phyloP scores from a whole-genome alignment of 1,284 basidiomycete species.

The Paramarasmius palmivorus region DNA sequence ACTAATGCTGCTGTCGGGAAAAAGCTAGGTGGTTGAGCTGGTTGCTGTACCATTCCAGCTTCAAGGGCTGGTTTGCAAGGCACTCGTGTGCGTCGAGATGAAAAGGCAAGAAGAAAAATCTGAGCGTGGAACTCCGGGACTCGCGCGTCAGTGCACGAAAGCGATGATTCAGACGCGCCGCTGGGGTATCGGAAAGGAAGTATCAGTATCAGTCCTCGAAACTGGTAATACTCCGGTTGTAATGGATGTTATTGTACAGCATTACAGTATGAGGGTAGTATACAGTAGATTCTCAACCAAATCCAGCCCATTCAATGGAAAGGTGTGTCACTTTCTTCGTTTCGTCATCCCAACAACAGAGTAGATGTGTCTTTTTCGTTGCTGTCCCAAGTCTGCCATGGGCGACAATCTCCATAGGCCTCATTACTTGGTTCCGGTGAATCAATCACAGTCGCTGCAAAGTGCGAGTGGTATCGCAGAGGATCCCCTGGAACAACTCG shows the following conservation, averaged over 20 bases:
- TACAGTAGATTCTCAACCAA: constrained; percentile 74
- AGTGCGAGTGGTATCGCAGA: constrained; percentile 95
- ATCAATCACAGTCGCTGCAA: constrained; percentile 81
- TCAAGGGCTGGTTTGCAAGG: background rate
- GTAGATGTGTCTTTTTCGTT: constrained; percentile 94
- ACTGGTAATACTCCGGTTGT: no score
- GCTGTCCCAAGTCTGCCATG: constrained; percentile 95
- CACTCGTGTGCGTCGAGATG: background rate
- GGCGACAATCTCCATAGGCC: constrained; percentile 91
- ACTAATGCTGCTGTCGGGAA: constrained; percentile 73
- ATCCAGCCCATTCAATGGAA: constrained; percentile 91
- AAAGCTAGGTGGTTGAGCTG: constrained; percentile 62
- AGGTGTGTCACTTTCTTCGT: constrained; percentile 71
- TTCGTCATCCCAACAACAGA: constrained; percentile 86
- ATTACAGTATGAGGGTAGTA: no score
- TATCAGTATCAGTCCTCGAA: no score
- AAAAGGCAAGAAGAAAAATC: background rate
- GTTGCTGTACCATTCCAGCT: constrained; percentile 32
- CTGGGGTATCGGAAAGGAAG: no score
- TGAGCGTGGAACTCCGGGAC: background rate
- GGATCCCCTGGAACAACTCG: constrained; percentile 74
- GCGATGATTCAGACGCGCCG: no score
- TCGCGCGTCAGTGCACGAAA: background rate
- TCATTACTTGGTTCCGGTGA: constrained; percentile 60
- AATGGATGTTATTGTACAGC: no score